Percentiles rank a stretch among this genome's conserved stretches.
Evolutionary conservation across 495 filamentous ascomycete species (phyloP).

Genomic region (Penicillium daleae): DNA sequence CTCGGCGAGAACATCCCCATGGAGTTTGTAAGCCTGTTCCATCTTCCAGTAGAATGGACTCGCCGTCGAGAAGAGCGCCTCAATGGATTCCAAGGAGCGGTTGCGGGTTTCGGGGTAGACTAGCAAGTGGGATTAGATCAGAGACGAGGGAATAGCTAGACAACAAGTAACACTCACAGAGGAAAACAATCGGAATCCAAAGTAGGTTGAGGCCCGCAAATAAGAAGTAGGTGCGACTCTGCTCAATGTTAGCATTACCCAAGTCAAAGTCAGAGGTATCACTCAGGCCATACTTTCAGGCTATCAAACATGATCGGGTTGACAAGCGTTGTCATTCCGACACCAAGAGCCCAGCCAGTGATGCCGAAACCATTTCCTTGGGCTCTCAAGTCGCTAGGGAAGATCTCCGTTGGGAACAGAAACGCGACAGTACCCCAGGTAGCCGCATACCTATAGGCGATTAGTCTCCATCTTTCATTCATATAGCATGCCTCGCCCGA

Average conservation of each 20-base stretch:
- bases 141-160: neutral
- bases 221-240: slow-evolving; percentile 56
- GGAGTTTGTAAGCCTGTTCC: slow-evolving; percentile 40
- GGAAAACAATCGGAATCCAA: slow-evolving; percentile 55
- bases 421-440: slow-evolving; percentile 61
- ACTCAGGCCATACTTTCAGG: slow-evolving; percentile 29
- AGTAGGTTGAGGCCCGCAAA: slow-evolving; percentile 52
- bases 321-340: slow-evolving; percentile 57
- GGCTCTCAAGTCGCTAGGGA: slow-evolving; percentile 53
- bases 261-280: neutral
- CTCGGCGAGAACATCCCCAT: slow-evolving; percentile 39
- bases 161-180: slow-evolving; percentile 30
- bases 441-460: slow-evolving; percentile 44
- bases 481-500: neutral
- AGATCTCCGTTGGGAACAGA: slow-evolving; percentile 58
- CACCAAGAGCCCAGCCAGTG: slow-evolving; percentile 61
- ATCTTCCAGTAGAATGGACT: slow-evolving; percentile 46
- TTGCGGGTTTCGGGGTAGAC: slow-evolving; percentile 63
- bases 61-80: slow-evolving; percentile 51
- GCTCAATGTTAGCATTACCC: slow-evolving; percentile 9
- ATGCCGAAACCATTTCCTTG: slow-evolving; percentile 61
- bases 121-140: slow-evolving; percentile 12
- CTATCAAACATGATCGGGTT: slow-evolving; percentile 55
- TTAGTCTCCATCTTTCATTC: neutral
- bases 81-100: slow-evolving; percentile 62